These are phyloP conservation scores for Pseudonitzschia multiseries DNA, from an alignment of 108 stramenopile species.

Conservation along the genomic window DNA sequence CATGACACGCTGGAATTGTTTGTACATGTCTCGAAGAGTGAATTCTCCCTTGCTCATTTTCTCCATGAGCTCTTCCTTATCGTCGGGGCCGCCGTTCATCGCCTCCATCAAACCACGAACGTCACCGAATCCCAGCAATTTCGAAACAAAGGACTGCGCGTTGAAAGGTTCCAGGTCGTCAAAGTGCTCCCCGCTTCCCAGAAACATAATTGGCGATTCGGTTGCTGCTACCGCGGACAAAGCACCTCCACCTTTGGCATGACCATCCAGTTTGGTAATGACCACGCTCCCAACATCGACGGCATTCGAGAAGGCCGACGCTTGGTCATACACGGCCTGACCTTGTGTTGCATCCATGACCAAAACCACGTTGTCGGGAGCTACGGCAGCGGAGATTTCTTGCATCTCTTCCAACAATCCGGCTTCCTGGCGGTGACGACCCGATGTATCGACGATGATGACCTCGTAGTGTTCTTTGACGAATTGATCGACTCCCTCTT, in stretches of 20 bases:
- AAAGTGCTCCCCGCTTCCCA: constrained; percentile 96
- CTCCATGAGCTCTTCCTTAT: constrained; percentile 79
- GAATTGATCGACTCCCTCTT: constrained; percentile 95
- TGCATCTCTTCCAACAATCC: constrained; percentile 98
- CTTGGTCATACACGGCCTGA: constrained; percentile 96
- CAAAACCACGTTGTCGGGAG: constrained; percentile 91
- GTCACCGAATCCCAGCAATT: constrained; percentile 88
- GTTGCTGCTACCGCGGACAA: constrained; percentile 96
- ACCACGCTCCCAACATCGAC: constrained; percentile 94
- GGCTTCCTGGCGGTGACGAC: constrained; percentile 94
- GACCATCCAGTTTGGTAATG: constrained; percentile 98
- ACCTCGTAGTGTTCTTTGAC: constrained; percentile 90
- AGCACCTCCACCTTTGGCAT: constrained; percentile 99
- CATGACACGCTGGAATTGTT: constrained; percentile 88
- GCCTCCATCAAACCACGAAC: constrained; percentile 80
- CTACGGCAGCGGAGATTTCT: constrained; percentile 89
- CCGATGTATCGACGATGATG: constrained; percentile 97
- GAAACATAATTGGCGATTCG: constrained; percentile 93
- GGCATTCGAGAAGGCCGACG: constrained; percentile 88
- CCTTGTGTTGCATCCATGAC: constrained; percentile 99
- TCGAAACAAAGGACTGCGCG: constrained; percentile 90
- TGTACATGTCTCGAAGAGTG: constrained; percentile 95
- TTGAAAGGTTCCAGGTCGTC: constrained; percentile 97
- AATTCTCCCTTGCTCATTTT: constrained; percentile 92
- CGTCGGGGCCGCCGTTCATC: constrained; percentile 73